These are phyloP conservation scores for Yarrowia sp. DNA, from an alignment of 805 yeast species.

Conservation along the genomic window DNA sequence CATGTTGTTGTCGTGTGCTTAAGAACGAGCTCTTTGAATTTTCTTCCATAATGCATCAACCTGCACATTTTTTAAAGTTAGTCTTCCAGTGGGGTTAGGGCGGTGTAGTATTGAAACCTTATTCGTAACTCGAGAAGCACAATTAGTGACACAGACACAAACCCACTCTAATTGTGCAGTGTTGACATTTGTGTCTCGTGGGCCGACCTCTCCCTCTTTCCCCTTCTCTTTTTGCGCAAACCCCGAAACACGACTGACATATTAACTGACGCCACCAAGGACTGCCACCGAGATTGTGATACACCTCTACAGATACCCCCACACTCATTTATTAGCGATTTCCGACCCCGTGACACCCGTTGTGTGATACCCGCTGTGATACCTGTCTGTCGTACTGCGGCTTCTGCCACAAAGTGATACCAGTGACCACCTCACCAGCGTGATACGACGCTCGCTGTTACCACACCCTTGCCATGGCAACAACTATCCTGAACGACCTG, in stretches of 20 bases:
- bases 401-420: not conserved
- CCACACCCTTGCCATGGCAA: not conserved
- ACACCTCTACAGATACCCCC: not conserved
- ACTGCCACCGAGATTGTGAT: not conserved
- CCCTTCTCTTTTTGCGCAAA: not conserved
- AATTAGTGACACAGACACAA: not conserved
- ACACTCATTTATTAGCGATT: no score
- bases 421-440: not conserved
- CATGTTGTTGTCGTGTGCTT: conserved; percentile 20
- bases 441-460: no score
- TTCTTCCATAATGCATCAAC: conserved; percentile 22
- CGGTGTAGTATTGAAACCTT: not conserved
- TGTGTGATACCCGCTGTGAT: not conserved
- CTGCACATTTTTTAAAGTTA: conserved; percentile 36
- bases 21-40: not conserved
- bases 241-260: not conserved
- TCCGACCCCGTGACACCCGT: not conserved
- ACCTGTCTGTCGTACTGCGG: not conserved
- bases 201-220: not conserved
- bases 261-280: not conserved
- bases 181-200: no score
- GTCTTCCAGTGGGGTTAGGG: conserved; percentile 3
- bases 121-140: not conserved
- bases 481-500: not conserved
- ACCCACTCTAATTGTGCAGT: no score